phyloP scores from a whole-genome alignment of 345 rosid genomes.

The Combretum micranthum region DNA sequence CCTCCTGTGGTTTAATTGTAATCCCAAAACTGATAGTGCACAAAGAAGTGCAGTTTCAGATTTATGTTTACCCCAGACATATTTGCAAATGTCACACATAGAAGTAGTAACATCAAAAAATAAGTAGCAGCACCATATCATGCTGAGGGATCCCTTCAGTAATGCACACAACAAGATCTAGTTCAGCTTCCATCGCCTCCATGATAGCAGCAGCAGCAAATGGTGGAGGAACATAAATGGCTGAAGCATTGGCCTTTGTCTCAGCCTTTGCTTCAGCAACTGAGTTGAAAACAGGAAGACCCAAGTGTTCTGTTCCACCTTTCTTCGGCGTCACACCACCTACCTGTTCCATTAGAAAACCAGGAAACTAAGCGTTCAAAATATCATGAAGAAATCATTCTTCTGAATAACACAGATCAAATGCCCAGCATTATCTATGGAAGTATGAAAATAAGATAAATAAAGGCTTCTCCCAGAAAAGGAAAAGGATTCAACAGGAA shows the following conservation, averaged over 20 bases:
- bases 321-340: conserved; percentile 98
- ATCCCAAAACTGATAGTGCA: too few relatives aligned
- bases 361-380: not conserved
- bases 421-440: too few relatives aligned
- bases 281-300: conserved; percentile 84
- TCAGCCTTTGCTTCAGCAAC: conserved; percentile 97
- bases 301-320: conserved; percentile 95
- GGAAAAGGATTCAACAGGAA: too few relatives aligned
- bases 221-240: conserved; percentile 89
- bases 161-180: conserved; percentile 88
- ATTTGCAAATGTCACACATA: not conserved
- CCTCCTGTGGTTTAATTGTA: too few relatives aligned
- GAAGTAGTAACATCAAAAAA: not conserved
- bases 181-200: conserved; percentile 91
- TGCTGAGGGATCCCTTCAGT: conserved; percentile 97
- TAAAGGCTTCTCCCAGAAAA: too few relatives aligned
- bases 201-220: conserved; percentile 95
- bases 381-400: not conserved
- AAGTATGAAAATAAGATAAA: too few relatives aligned
- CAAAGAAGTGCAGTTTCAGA: too few relatives aligned
- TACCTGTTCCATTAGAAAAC: conserved; percentile 33
- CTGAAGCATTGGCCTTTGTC: conserved; percentile 93
- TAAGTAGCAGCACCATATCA: conserved; percentile 62
- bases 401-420: too few relatives aligned
- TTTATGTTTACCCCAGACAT: too few relatives aligned